Percentiles rank a stretch among this genome's conserved stretches.
Conservation (phyloP, 805 yeast genomes). For the Trichomonascus vanleenenianus region DNA sequence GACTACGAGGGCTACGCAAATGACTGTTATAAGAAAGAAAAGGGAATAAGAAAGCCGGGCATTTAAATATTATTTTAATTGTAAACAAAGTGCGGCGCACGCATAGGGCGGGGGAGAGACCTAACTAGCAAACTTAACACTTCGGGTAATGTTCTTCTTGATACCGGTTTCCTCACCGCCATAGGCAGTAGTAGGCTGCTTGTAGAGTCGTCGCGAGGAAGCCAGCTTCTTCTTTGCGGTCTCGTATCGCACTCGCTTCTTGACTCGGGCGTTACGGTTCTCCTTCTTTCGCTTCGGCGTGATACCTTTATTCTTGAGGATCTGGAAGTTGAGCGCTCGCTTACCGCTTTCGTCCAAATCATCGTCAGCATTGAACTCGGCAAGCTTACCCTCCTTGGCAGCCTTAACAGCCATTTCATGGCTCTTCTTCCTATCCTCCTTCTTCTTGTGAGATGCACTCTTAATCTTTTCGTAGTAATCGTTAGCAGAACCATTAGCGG, state of each 20-base stretch:
- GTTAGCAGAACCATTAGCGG: slow-evolving; percentile 19
- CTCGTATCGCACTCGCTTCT: slow-evolving; percentile 96
- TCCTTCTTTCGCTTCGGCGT: slow-evolving; percentile 92
- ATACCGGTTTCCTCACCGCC: slow-evolving; percentile 97
- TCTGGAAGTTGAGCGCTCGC: slow-evolving; percentile 92
- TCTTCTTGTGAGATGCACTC: slow-evolving; percentile 39
- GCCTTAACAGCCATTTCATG: slow-evolving; percentile 70
- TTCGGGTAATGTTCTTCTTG: slow-evolving; percentile 83
- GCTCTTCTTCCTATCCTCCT: slow-evolving; percentile 48
- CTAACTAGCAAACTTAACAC: slow-evolving; percentile 53
- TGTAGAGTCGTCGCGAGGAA: slow-evolving; percentile 84
- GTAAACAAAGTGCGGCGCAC: too few species aligned
- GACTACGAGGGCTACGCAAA: too few species aligned
- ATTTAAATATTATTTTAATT: not conserved
- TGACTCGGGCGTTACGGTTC: slow-evolving; percentile 90
- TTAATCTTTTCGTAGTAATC: slow-evolving; percentile 54
- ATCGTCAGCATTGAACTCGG: slow-evolving; percentile 52
- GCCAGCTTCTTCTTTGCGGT: slow-evolving; percentile 89
- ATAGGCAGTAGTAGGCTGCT: slow-evolving; percentile 67
- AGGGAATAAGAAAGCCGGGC: too few species aligned
- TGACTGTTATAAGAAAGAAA: too few species aligned
- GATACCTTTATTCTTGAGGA: slow-evolving; percentile 91
- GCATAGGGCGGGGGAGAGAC: slow-evolving; percentile 1
- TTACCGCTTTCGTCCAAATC: slow-evolving; percentile 69
- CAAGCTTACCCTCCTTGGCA: slow-evolving; percentile 75